Evolutionary conservation across 2,329 filamentous ascomycete species (phyloP).

Genomic region (Orbilia brochopaga): DNA sequence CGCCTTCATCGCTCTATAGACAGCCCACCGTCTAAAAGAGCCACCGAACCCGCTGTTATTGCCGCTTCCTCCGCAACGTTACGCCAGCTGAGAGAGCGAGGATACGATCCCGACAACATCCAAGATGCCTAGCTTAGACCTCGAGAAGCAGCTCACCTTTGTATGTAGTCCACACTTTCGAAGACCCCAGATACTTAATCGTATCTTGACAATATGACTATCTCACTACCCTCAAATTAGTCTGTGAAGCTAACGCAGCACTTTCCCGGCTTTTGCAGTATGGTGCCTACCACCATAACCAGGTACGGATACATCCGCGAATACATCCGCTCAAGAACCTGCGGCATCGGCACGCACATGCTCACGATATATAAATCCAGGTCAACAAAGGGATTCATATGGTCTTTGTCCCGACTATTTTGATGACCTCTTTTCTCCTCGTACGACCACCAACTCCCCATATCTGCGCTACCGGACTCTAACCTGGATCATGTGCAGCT

Average conservation of each 20-base stretch:
- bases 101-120: background rate
- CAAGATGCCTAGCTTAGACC: slow-evolving; percentile 64
- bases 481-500: slow-evolving; percentile 59
- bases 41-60: background rate
- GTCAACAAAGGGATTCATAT: slow-evolving; percentile 80
- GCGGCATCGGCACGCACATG: slow-evolving; percentile 33
- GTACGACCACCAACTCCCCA: slow-evolving; percentile 62
- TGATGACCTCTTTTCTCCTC: slow-evolving; percentile 73
- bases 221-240: background rate
- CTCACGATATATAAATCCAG: slow-evolving; percentile 57
- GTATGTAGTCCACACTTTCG: slow-evolving; percentile 64
- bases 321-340: slow-evolving; percentile 3
- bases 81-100: background rate
- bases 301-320: slow-evolving; percentile 56
- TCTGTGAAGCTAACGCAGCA: slow-evolving; percentile 18
- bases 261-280: slow-evolving; percentile 65
- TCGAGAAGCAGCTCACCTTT: slow-evolving; percentile 82
- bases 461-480: slow-evolving; percentile 47
- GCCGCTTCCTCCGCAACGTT: background rate
- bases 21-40: background rate
- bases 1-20: background rate
- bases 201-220: background rate
- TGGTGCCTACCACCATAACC: slow-evolving; percentile 80
- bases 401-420: slow-evolving; percentile 76
- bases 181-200: background rate